These are phyloP conservation scores for Capronia coronata DNA, from an alignment of 2,329 filamentous ascomycete genomes.

Conservation along the genomic window DNA sequence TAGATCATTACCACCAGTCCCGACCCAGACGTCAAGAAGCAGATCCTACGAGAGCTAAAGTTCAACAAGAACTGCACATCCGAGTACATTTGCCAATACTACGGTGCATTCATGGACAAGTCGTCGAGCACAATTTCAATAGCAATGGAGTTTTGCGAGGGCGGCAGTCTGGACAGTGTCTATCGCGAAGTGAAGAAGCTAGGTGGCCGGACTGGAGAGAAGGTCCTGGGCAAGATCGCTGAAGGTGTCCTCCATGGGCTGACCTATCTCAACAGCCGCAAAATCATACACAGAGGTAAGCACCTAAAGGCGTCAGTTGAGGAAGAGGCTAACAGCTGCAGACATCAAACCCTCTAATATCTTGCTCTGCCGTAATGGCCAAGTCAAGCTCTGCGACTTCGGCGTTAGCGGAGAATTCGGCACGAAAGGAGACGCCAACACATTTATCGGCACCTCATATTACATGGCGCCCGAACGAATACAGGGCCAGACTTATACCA, in stretches of 20 bases:
- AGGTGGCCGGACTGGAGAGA: conserved; percentile 89
- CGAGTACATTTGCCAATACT: conserved; percentile 94
- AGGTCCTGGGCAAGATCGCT: conserved; percentile 92
- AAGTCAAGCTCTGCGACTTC: conserved; percentile 97
- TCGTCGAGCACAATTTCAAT: conserved; percentile 96
- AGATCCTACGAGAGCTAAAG: conserved; percentile 89
- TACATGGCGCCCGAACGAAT: conserved; percentile 99
- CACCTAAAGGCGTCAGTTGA: neutral
- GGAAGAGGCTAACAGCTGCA: conserved; percentile 27
- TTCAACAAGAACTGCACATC: conserved; percentile 98
- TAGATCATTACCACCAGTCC: conserved; percentile 97
- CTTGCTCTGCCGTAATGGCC: conserved; percentile 79
- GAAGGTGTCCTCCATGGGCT: conserved; percentile 90
- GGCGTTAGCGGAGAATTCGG: conserved; percentile 96
- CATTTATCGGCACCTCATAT: conserved; percentile 96
- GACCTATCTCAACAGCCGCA: conserved; percentile 88
- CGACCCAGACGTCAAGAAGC: conserved; percentile 95
- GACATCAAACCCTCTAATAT: conserved; percentile 99
- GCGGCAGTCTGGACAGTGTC: conserved; percentile 89
- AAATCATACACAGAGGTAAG: conserved; percentile 82
- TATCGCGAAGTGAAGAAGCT: conserved; percentile 96
- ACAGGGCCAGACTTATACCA: conserved; percentile 94
- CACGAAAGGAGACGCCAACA: conserved; percentile 97
- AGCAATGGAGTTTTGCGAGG: conserved; percentile 98
- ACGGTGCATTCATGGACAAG: conserved; percentile 92